Evolutionary conservation across 1,284 basidiomycete species (phyloP).

Genomic region (Melanopsichium pennsylvanicum): DNA sequence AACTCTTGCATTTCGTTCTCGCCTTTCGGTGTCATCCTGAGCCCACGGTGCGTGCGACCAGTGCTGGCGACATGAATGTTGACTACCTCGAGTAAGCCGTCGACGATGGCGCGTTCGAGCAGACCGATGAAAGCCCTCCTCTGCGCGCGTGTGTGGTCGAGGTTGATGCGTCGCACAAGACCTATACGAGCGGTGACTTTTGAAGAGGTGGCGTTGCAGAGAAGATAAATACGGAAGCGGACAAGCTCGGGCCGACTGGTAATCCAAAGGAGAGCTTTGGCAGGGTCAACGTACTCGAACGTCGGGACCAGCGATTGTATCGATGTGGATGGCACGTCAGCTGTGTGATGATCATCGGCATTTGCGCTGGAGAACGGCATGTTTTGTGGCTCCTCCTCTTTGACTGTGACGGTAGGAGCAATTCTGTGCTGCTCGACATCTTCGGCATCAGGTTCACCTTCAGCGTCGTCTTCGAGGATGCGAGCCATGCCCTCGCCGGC

Average conservation of each 20-base stretch:
- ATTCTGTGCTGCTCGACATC: conserved; percentile 4
- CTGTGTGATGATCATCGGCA: neutral
- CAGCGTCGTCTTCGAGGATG: conserved; percentile 3
- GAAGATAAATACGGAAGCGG: conserved; percentile 37
- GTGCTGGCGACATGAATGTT: conserved; percentile 12
- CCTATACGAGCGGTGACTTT: conserved; percentile 19
- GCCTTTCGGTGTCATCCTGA: conserved; percentile 36
- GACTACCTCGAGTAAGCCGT: conserved; percentile 41
- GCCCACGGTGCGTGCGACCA: conserved; percentile 12
- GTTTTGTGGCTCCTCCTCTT: conserved; percentile 15
- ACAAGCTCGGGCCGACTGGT: conserved; percentile 49
- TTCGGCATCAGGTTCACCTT: conserved; percentile 4
- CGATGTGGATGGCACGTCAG: neutral
- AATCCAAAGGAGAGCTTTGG: conserved; percentile 42
- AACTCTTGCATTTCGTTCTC: conserved; percentile 29
- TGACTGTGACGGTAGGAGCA: conserved; percentile 27
- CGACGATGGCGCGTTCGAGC: conserved; percentile 33
- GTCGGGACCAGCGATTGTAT: conserved; percentile 3
- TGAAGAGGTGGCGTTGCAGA: conserved; percentile 24
- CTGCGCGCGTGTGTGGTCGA: neutral
- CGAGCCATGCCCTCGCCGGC: conserved; percentile 6
- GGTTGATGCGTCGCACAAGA: conserved; percentile 24
- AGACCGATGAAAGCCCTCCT: conserved; percentile 12
- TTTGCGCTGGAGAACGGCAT: neutral
- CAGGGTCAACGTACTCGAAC: conserved; percentile 35